Evolutionary conservation across 352 stramenopile species (phyloP).

Genomic region (Phytophthora melonis): DNA sequence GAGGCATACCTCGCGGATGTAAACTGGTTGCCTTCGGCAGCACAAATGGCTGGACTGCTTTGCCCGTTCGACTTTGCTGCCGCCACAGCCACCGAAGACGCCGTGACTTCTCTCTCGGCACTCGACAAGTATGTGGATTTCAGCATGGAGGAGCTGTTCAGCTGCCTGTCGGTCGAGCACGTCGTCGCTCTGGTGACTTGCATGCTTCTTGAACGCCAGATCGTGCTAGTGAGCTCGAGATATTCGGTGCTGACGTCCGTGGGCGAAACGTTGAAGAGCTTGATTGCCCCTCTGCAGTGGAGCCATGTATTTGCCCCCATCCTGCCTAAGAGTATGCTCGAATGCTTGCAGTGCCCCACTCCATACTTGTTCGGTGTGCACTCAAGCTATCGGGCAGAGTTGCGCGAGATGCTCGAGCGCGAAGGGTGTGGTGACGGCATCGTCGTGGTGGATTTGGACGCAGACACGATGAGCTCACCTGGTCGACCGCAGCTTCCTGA

Average conservation of each 20-base stretch:
- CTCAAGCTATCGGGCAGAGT: constrained; percentile 68
- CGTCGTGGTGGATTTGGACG: constrained; percentile 77
- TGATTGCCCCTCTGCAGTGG: constrained; percentile 85
- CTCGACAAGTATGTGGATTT: constrained; percentile 78
- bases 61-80: constrained; percentile 70
- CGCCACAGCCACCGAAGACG: constrained; percentile 33
- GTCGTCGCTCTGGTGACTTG: constrained; percentile 74
- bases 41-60: constrained; percentile 71
- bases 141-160: constrained; percentile 87
- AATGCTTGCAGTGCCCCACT: constrained; percentile 86
- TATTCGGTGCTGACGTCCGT: constrained; percentile 86
- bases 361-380: constrained; percentile 90
- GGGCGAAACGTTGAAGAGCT: constrained; percentile 79
- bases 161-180: constrained; percentile 77
- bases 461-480: constrained; percentile 60
- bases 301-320: constrained; percentile 89
- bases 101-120: constrained; percentile 50
- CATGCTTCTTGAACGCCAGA: constrained; percentile 80
- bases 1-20: constrained; percentile 60
- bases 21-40: constrained; percentile 63
- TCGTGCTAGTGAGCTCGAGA: constrained; percentile 80
- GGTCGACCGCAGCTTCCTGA: constrained; percentile 58
- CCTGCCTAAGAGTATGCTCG: constrained; percentile 81
- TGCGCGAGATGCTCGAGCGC: constrained; percentile 76
- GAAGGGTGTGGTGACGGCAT: constrained; percentile 81